Percentiles rank a stretch among this genome's conserved stretches.
Evolutionary conservation across 768 basidiomycete species (phyloP).

Genomic region (Filobasidium wieringae): DNA sequence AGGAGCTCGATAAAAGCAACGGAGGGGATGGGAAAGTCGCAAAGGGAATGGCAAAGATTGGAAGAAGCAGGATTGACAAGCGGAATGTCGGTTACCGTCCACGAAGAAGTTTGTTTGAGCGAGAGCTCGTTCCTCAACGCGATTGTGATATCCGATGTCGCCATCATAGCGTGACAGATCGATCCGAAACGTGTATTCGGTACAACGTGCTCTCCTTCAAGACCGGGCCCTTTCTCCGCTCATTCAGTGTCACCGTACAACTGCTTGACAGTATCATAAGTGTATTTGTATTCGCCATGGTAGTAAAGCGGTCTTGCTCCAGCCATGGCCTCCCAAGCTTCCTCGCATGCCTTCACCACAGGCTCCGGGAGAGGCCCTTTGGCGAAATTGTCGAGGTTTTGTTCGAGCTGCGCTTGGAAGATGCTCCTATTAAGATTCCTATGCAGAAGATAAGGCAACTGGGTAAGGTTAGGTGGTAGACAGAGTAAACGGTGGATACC

Average conservation of each 20-base stretch:
- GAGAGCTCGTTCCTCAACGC: no score
- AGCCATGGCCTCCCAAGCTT: slow-evolving; percentile 46
- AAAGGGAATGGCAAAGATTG: background rate
- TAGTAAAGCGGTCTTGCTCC: slow-evolving; percentile 43
- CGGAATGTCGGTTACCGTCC: no score
- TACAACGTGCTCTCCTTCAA: no score
- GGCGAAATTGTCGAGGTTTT: slow-evolving; percentile 36
- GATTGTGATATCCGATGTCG: no score
- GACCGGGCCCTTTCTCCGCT: no score
- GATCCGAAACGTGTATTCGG: no score
- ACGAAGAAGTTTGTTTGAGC: no score
- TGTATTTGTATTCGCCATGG: slow-evolving; percentile 27
- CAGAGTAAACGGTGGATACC: background rate
- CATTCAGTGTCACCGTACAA: slow-evolving; percentile 17
- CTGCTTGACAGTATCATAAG: slow-evolving; percentile 21
- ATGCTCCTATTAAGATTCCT: slow-evolving; percentile 55
- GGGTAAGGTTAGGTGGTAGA: slow-evolving; percentile 22
- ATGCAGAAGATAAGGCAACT: no score
- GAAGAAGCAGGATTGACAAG: background rate
- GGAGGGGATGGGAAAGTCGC: background rate
- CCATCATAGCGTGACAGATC: no score
- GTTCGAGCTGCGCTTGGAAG: slow-evolving; percentile 48
- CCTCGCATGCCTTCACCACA: slow-evolving; percentile 45
- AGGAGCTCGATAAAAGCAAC: background rate
- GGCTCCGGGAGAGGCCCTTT: slow-evolving; percentile 52